Base-by-base conservation (phyloP, 352 stramenopile species). In the Phytophthora sp. region DNA sequence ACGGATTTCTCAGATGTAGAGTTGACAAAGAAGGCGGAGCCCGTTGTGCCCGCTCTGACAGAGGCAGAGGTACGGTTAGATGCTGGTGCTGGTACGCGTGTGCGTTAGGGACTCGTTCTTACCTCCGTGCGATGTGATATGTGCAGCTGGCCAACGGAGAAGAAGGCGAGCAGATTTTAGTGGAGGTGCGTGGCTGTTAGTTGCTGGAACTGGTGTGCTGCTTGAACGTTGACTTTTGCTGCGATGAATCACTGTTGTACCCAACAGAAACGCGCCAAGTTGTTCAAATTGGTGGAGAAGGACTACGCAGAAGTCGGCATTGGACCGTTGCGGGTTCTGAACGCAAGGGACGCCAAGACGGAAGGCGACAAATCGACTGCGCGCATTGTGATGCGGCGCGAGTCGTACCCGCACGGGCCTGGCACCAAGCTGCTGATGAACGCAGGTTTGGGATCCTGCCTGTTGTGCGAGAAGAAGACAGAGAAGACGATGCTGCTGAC, bases 341-440 rank as follows among this genome's bases (percentile, higher is more conserved):
- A 84, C 48, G 54, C 71, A 5, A 77, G 79, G 50, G 64, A 82
- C 35, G 63, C 68, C 13, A 64, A 75, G 18, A 54, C 63, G n/a
- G 67, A 76, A 9, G 72, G 67, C 4, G 72, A 69, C 27, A 84
- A 83, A 35, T 66, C 69, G 8, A 86, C 66, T 28, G 77, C 75
- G 26, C 83, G 85, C 7, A 60, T 94, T 21, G 85, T 94, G 24
- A 94, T 94, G 85, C 80, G 85, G 20, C 83, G 85, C 27, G 85
- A 94, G 69, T 91, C 82, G 44, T 88, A 94, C 56, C 51, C 78
- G 17, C 71, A 77, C 24, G 85, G 85, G 20, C 85, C 82, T 11
- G 85, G 85, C 43, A 91, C 83, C 15, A 92, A 92, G 69, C 67
- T 94, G 61, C 68, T 94, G 34, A 62, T 94, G 55, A 94, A 94